Percentiles rank a stretch among this genome's conserved stretches.
Conservation (phyloP, 2,329 filamentous ascomycete genomes). For the Pestalotiopsis sp. region DNA sequence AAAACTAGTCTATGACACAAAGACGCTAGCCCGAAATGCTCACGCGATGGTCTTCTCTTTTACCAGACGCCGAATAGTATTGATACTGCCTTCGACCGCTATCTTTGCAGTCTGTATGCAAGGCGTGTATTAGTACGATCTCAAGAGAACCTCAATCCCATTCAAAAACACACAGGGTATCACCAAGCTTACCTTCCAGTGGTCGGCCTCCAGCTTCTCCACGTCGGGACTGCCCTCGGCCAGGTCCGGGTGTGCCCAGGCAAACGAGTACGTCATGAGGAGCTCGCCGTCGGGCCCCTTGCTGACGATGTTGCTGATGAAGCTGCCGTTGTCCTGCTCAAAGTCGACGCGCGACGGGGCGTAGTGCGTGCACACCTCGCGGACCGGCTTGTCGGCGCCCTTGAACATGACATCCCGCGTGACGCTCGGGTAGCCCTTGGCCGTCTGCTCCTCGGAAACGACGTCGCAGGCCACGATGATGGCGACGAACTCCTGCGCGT, state of each 20-base stretch:
- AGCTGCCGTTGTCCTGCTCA: conserved; percentile 38
- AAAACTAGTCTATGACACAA: background rate
- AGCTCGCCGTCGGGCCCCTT: conserved; percentile 30
- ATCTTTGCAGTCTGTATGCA: conserved; percentile 28
- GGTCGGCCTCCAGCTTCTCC: conserved; percentile 26
- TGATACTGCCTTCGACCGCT: conserved; percentile 34
- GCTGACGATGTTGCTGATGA: conserved; percentile 37
- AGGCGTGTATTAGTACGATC: conserved; percentile 4
- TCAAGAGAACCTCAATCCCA: background rate
- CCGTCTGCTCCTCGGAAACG: conserved; percentile 28
- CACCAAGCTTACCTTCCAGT: conserved; percentile 26
- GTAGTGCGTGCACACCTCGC: conserved; percentile 35
- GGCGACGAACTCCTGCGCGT: conserved; percentile 39
- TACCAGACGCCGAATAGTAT: conserved; percentile 31
- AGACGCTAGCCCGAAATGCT: background rate
- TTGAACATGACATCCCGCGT: conserved; percentile 34
- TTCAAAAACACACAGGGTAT: too few relatives aligned
- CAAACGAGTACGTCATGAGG: conserved; percentile 39
- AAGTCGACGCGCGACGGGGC: conserved; percentile 37
- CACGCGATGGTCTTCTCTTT: conserved; percentile 27
- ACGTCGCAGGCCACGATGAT: conserved; percentile 36
- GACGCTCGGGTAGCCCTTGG: conserved; percentile 24
- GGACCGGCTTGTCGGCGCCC: conserved; percentile 20
- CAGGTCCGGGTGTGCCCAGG: conserved; percentile 36
- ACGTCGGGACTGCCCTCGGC: conserved; percentile 29